These are phyloP conservation scores for Plasmodium fragile DNA, from an alignment of 169 alveolate species.

Conservation along the genomic window DNA sequence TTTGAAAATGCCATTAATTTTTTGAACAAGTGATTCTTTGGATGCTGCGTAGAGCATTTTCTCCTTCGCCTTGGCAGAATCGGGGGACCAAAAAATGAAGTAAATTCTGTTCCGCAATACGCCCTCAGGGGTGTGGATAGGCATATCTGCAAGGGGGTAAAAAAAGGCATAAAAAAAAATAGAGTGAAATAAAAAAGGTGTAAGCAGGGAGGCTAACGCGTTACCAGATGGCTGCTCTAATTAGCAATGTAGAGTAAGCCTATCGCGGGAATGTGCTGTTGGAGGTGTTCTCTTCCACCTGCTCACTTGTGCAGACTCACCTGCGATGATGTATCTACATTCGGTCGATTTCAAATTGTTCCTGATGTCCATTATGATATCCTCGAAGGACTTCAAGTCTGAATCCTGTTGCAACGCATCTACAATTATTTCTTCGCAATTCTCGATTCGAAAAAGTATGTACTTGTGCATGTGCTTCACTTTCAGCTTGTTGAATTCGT, in stretches of 20 bases:
- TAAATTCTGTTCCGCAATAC: conserved; percentile 66
- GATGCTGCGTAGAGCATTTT: conserved; percentile 75
- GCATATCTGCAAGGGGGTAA: conserved; percentile 34
- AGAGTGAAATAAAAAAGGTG: background rate
- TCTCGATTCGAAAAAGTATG: conserved; percentile 58
- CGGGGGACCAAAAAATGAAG: conserved; percentile 75
- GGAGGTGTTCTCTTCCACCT: background rate
- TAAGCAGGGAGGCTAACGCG: background rate
- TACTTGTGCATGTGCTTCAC: conserved; percentile 70
- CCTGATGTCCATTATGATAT: conserved; percentile 50
- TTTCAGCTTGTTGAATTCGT: conserved; percentile 68
- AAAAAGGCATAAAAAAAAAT: background rate
- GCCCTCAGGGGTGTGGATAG: conserved; percentile 73
- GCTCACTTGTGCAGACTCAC: background rate
- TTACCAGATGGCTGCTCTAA: background rate
- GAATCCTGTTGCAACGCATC: conserved; percentile 55
- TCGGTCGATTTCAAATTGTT: conserved; percentile 51
- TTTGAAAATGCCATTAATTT: conserved; percentile 72
- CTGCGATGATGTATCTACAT: conserved; percentile 76
- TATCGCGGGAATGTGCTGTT: background rate
- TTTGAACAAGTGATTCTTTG: conserved; percentile 65
- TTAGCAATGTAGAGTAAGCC: background rate
- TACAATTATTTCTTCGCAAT: conserved; percentile 58
- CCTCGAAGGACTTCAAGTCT: conserved; percentile 32
- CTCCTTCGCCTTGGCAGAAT: conserved; percentile 58